phyloP scores from a whole-genome alignment of 495 filamentous ascomycete species.

The Eremomyces bilateralis region DNA sequence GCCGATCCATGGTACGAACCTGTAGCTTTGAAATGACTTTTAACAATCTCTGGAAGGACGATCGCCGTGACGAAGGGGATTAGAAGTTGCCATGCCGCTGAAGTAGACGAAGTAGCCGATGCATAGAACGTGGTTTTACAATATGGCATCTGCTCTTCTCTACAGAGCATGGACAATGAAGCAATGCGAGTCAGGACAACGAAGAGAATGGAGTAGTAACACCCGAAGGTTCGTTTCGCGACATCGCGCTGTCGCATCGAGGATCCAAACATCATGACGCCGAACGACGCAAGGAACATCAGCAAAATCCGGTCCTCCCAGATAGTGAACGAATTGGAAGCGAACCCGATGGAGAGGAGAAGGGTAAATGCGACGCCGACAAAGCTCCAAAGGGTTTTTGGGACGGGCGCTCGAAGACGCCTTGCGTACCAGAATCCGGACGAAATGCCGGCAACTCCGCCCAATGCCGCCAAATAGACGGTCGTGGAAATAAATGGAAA shows the following conservation, averaged over 20 bases:
- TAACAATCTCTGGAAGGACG: slow-evolving; percentile 55
- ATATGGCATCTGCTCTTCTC: slow-evolving; percentile 95
- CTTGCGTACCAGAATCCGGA: slow-evolving; percentile 30
- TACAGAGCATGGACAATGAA: slow-evolving; percentile 79
- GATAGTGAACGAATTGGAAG: slow-evolving; percentile 93
- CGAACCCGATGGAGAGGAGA: slow-evolving; percentile 72
- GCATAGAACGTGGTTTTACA: slow-evolving; percentile 93
- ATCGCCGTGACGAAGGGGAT: slow-evolving; percentile 58
- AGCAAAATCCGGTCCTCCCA: slow-evolving; percentile 95
- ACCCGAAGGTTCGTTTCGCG: slow-evolving; percentile 45
- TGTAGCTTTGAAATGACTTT: slow-evolving; percentile 50
- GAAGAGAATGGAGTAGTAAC: slow-evolving; percentile 71
- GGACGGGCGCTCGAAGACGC: slow-evolving; percentile 36
- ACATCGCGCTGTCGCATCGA: slow-evolving; percentile 45
- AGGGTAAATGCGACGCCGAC: slow-evolving; percentile 60
- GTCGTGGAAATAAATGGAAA: slow-evolving; percentile 15
- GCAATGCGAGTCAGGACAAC: slow-evolving; percentile 59
- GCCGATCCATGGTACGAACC: slow-evolving; percentile 73
- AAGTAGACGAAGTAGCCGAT: slow-evolving; percentile 76
- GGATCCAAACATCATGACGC: slow-evolving; percentile 42
- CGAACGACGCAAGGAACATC: slow-evolving; percentile 80
- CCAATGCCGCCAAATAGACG: slow-evolving; percentile 31
- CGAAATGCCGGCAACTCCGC: slow-evolving; percentile 38
- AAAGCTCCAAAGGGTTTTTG: slow-evolving; percentile 70
- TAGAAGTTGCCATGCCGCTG: slow-evolving; percentile 69